Evolutionary conservation across 176 grass and related monocot genomes (phyloP).

Genomic region (Saccharum spontaneum): DNA sequence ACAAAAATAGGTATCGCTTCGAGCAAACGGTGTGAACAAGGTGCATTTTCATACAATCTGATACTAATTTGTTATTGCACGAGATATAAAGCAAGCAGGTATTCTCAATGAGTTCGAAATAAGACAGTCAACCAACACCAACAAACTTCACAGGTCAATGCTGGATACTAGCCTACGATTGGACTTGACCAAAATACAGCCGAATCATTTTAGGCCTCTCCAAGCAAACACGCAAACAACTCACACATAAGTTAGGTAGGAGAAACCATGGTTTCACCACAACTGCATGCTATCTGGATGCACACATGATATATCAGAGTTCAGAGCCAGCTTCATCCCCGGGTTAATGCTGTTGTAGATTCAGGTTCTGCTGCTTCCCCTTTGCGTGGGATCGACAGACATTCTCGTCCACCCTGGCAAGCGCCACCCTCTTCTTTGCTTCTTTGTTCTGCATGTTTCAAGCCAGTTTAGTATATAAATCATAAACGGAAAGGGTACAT

Average conservation of each 20-base stretch:
- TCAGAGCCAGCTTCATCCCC: background rate
- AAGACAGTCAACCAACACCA: background rate
- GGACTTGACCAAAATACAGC: constrained; percentile 1
- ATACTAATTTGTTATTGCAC: background rate
- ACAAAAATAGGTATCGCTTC: background rate
- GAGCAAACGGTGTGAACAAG: background rate
- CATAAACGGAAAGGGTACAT: background rate
- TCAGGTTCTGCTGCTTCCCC: background rate
- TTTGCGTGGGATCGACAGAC: constrained; percentile 16
- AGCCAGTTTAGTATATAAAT: background rate
- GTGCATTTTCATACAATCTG: background rate
- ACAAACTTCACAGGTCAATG: background rate
- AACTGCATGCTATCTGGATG: constrained; percentile 17
- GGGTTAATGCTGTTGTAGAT: constrained; percentile 22
- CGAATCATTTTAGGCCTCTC: constrained; percentile 20
- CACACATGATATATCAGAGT: background rate
- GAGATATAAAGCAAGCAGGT: background rate
- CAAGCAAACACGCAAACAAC: background rate
- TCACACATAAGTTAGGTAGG: constrained; percentile 24
- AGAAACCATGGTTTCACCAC: constrained; percentile 69
- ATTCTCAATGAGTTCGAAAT: background rate
- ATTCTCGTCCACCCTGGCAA: constrained; percentile 51
- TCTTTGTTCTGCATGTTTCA: constrained; percentile 33
- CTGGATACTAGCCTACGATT: background rate
- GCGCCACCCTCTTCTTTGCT: constrained; percentile 48